Conservation (phyloP, 805 yeast genomes). For the Kurtzmaniella cleridarum region DNA sequence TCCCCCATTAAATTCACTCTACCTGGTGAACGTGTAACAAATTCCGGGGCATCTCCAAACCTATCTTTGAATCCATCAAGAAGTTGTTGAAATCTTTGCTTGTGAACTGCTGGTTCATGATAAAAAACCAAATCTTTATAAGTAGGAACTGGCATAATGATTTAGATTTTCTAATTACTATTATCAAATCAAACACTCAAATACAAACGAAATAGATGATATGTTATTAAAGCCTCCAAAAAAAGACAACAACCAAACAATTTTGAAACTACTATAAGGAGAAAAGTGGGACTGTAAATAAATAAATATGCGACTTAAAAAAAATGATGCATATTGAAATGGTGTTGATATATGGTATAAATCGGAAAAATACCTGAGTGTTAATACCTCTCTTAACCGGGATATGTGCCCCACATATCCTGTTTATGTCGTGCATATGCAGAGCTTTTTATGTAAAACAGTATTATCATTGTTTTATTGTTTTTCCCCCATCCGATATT, state of each 20-base stretch:
- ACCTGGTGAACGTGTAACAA: conserved; percentile 65
- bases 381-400: no score
- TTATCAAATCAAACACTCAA: not conserved
- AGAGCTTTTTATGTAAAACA: no score
- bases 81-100: conserved; percentile 22
- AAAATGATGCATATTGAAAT: no score
- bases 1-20: conserved; percentile 73
- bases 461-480: no score
- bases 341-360: no score
- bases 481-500: no score
- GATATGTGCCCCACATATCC: not conserved
- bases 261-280: no score
- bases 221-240: not conserved
- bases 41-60: conserved; percentile 32
- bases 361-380: no score
- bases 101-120: conserved; percentile 21
- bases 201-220: not conserved
- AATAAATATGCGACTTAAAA: no score
- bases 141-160: conserved; percentile 25
- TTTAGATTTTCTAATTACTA: not conserved
- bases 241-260: not conserved
- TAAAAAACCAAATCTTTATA: conserved; percentile 31
- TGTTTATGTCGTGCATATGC: not conserved
- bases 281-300: no score
- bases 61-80: conserved; percentile 14